Evolutionary conservation across 805 yeast species (phyloP).

Genomic region (Wickerhamomyces strasburgensis): DNA sequence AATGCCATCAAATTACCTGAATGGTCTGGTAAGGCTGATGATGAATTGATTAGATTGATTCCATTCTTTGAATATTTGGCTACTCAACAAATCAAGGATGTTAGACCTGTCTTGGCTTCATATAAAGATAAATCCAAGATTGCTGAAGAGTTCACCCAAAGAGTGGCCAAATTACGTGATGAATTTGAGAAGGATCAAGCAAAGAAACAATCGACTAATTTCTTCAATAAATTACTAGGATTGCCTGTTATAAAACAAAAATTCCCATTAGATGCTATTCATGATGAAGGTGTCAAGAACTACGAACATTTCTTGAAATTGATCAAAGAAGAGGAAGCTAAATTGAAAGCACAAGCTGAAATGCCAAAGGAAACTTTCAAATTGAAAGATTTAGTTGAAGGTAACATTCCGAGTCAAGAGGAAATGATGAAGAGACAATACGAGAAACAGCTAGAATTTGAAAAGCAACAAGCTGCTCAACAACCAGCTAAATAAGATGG

Average conservation of each 20-base stretch:
- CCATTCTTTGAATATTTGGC: conserved; percentile 95
- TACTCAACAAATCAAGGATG: conserved; percentile 78
- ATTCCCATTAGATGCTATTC: conserved; percentile 75
- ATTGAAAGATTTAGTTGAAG: conserved; percentile 77
- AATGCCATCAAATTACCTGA: conserved; percentile 81
- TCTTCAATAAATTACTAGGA: conserved; percentile 63
- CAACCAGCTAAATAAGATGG: conserved; percentile 3
- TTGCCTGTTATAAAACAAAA: conserved; percentile 44
- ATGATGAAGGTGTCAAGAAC: conserved; percentile 90
- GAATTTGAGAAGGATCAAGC: conserved; percentile 58
- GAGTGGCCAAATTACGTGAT: conserved; percentile 72
- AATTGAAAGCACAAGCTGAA: conserved; percentile 58
- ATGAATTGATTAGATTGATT: conserved; percentile 70
- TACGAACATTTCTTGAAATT: conserved; percentile 78
- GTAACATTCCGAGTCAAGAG: conserved; percentile 76
- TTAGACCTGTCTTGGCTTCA: conserved; percentile 78
- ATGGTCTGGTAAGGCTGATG: conserved; percentile 87
- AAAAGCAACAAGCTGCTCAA: conserved; percentile 15
- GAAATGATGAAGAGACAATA: conserved; percentile 43
- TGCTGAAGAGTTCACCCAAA: conserved; percentile 71
- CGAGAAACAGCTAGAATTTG: conserved; percentile 37
- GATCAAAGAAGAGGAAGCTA: conserved; percentile 77
- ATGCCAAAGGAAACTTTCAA: conserved; percentile 81
- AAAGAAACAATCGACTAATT: conserved; percentile 38
- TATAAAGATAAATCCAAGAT: conserved; percentile 63